phyloP scores from a whole-genome alignment of 2,329 filamentous ascomycete species.

The Trichocomaceae sp. region DNA sequence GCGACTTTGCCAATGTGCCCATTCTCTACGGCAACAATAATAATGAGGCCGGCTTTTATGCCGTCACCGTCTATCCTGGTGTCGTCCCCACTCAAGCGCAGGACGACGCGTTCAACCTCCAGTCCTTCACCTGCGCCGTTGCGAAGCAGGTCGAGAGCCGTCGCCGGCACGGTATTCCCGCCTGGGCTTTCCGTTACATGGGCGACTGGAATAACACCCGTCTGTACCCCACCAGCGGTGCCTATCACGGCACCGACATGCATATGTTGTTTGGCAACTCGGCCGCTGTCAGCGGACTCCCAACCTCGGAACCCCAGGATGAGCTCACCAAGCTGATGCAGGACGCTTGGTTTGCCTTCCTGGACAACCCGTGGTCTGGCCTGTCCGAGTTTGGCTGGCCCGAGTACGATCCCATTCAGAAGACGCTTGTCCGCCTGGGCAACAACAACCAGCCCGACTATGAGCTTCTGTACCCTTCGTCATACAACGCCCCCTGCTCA shows the following conservation, averaged over 20 bases:
- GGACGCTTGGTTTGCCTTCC: constrained; percentile 38
- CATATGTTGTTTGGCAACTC: constrained; percentile 44
- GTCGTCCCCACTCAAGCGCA: constrained; percentile 34
- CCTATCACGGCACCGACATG: constrained; percentile 46
- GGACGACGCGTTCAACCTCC: constrained; percentile 36
- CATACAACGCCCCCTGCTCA: background rate
- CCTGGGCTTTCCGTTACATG: constrained; percentile 45
- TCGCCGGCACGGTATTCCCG: constrained; percentile 27
- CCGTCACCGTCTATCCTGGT: constrained; percentile 39
- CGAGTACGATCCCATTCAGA: constrained; percentile 20
- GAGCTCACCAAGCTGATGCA: constrained; percentile 34
- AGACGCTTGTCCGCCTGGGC: constrained; percentile 22
- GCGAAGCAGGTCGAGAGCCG: constrained; percentile 35
- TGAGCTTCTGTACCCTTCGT: constrained; percentile 5
- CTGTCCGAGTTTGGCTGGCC: constrained; percentile 36
- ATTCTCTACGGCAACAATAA: constrained; percentile 8
- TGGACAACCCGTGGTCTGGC: constrained; percentile 31
- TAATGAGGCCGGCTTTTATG: constrained; percentile 27
- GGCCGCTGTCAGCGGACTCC: constrained; percentile 34
- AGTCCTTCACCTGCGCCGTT: constrained; percentile 45
- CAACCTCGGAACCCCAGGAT: constrained; percentile 25
- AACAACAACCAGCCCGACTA: constrained; percentile 15
- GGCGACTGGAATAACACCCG: constrained; percentile 47
- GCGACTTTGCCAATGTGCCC: constrained; percentile 2
- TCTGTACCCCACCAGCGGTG: constrained; percentile 41